A percentile compares a stretch with the other conserved stretches of the same genome.
These are phyloP conservation scores for Fusarium longipes DNA, from an alignment of 2,329 filamentous ascomycete species.

Conservation along the genomic window DNA sequence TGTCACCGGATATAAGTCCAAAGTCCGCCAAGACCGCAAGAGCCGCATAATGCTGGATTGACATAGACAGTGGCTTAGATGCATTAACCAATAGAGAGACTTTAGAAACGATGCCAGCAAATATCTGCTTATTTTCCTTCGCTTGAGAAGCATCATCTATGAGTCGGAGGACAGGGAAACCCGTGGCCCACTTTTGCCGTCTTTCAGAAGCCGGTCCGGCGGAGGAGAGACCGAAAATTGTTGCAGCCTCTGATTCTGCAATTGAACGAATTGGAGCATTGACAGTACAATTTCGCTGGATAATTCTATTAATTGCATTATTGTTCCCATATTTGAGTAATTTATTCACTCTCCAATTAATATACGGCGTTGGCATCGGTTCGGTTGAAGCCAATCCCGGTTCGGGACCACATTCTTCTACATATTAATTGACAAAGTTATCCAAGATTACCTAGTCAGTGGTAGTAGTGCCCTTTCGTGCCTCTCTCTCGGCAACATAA, in stretches of 20 bases:
- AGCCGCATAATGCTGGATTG: neutral
- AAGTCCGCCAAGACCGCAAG: constrained; percentile 8
- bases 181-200: neutral
- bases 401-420: neutral
- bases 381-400: neutral
- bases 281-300: neutral
- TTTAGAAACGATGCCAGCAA: neutral
- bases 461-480: neutral
- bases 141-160: neutral
- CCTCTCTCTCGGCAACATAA: constrained; percentile 20
- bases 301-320: neutral
- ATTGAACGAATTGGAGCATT: neutral
- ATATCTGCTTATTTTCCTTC: too few species aligned
- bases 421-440: neutral
- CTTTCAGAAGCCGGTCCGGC: neutral
- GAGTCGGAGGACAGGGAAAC: neutral
- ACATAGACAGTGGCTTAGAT: neutral
- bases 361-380: neutral
- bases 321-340: too few species aligned
- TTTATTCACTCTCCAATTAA: too few species aligned
- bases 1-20: constrained; percentile 13
- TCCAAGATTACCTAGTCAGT: neutral
- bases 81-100: rapidly evolving
- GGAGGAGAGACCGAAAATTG: neutral
- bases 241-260: neutral